Conservation (phyloP, 2,329 filamentous ascomycete species). For the Fusarium veterinarium region DNA sequence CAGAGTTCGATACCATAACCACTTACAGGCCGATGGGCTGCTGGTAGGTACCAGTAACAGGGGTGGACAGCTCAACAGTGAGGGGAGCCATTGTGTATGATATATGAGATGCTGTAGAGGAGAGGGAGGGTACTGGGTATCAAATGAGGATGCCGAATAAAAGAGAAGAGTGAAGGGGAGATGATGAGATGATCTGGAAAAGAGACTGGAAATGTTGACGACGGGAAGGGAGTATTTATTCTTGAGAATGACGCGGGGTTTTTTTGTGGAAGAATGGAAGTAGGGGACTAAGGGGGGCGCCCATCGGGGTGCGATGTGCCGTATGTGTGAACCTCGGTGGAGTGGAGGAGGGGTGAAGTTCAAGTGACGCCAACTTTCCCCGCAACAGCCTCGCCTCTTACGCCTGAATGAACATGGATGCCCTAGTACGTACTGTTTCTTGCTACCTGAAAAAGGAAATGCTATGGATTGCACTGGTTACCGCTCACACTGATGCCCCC, state of each 20-base stretch:
- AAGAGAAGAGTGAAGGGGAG: constrained; percentile 17
- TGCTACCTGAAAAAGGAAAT: background rate
- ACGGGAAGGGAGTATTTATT: constrained; percentile 45
- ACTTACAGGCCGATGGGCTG: constrained; percentile 73
- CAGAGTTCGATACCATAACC: background rate
- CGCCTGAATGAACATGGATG: constrained; percentile 16
- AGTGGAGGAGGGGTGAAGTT: constrained; percentile 29
- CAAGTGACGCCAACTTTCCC: constrained; percentile 43
- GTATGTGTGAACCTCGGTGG: constrained; percentile 19
- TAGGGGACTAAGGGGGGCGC: constrained; percentile 13
- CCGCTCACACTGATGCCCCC: constrained; percentile 19
- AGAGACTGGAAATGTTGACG: constrained; percentile 20
- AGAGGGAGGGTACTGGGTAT: constrained; percentile 37
- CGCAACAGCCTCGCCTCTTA: constrained; percentile 44
- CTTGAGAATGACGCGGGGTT: constrained; percentile 43
- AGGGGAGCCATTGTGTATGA: constrained; percentile 49
- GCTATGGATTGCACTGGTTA: constrained; percentile 15
- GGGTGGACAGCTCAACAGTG: constrained; percentile 74
- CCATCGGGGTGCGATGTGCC: constrained; percentile 17
- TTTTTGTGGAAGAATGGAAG: constrained; percentile 27
- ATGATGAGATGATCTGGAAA: constrained; percentile 43
- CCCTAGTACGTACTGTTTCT: background rate
- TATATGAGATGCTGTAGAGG: constrained; percentile 20
- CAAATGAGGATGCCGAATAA: constrained; percentile 25
- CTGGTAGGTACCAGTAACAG: constrained; percentile 68